These are phyloP conservation scores for Aotearoamyces nothofagi DNA, from an alignment of 2,329 filamentous ascomycete species.

Conservation along the genomic window DNA sequence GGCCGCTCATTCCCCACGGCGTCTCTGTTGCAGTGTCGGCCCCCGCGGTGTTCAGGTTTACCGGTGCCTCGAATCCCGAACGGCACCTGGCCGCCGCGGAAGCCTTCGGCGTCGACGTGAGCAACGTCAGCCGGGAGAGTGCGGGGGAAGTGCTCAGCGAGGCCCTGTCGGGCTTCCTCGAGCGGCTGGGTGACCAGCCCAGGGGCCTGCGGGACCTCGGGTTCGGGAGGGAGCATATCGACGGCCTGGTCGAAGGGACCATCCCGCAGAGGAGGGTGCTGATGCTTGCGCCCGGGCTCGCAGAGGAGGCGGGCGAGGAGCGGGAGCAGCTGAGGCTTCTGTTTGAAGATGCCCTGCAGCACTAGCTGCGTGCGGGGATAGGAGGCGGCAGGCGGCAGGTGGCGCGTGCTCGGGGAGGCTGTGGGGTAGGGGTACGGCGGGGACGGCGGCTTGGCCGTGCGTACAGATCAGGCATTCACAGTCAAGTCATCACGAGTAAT, in stretches of 20 bases:
- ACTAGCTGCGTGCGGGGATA: no score
- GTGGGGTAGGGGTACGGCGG: no score
- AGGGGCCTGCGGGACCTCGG: slow-evolving; percentile 71
- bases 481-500: no score
- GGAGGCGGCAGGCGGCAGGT: no score
- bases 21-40: slow-evolving; percentile 90
- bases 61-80: slow-evolving; percentile 78
- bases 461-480: no score
- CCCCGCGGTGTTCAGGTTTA: slow-evolving; percentile 89
- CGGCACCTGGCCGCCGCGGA: slow-evolving; percentile 83
- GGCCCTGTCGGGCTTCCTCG: slow-evolving; percentile 67
- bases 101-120: slow-evolving; percentile 78
- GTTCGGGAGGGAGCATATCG: slow-evolving; percentile 61
- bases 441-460: no score
- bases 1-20: slow-evolving; percentile 83
- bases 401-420: no score
- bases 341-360: slow-evolving; percentile 48
- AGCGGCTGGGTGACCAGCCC: slow-evolving; percentile 79
- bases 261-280: slow-evolving; percentile 83
- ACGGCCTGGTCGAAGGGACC: slow-evolving; percentile 81
- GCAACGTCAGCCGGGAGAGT: slow-evolving; percentile 73
- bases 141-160: slow-evolving; percentile 81
- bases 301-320: slow-evolving; percentile 52
- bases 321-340: slow-evolving; percentile 54
- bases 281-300: slow-evolving; percentile 76